These are phyloP conservation scores for Pinus taeda DNA, from an alignment of 75 land plant genomes.

Conservation along the genomic window DNA sequence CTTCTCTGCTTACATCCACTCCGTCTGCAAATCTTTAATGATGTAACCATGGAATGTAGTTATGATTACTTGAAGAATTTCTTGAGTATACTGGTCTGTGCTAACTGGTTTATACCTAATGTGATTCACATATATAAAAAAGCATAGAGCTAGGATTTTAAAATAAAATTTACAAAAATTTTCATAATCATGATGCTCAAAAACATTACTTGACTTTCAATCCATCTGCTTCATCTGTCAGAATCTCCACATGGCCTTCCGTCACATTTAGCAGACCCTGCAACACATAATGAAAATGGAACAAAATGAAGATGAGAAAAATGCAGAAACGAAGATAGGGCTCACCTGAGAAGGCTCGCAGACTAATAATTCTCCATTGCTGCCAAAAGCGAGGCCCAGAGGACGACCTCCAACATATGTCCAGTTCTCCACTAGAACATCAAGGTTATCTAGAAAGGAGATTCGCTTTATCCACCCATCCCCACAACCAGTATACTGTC, in stretches of 20 bases:
- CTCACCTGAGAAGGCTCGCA: constrained; percentile 49
- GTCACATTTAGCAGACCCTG: constrained; percentile 66
- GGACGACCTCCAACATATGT: constrained; percentile 63
- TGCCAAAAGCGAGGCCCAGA: constrained; percentile 57
- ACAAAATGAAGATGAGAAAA: no score
- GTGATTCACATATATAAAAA: no score
- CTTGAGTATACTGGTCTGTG: no score
- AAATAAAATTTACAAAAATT: no score
- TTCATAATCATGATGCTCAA: no score
- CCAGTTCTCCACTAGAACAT: constrained; percentile 44
- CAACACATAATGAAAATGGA: background rate
- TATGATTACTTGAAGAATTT: no score
- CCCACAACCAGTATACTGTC: constrained; percentile 54
- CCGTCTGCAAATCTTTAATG: no score
- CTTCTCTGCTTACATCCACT: constrained; percentile 53
- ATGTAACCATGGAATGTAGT: no score
- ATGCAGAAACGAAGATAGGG: background rate
- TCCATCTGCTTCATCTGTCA: constrained; percentile 68
- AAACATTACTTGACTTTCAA: constrained; percentile 19
- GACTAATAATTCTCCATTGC: constrained; percentile 39
- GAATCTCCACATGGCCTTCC: constrained; percentile 23
- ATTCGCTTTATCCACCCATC: constrained; percentile 86
- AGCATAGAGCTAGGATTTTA: no score
- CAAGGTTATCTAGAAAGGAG: background rate
- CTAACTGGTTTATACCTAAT: no score